phyloP scores from a whole-genome alignment of 208 protist genomes.

The Zelonia costaricensis region DNA sequence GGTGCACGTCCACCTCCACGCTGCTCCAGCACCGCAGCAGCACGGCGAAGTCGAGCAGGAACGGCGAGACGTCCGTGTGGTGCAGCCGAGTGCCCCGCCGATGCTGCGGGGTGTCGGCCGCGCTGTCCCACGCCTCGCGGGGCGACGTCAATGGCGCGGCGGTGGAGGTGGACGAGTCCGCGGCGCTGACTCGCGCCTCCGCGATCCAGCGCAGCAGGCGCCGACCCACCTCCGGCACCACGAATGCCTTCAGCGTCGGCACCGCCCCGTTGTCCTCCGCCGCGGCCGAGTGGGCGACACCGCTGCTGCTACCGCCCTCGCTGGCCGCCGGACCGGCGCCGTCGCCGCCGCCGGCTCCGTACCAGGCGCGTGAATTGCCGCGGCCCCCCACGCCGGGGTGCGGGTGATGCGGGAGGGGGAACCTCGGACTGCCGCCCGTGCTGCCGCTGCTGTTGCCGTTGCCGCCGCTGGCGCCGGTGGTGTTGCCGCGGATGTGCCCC shows the following conservation, averaged over 20 bases:
- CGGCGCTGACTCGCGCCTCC: constrained; percentile 3
- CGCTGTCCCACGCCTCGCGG: background rate
- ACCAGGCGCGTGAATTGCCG: background rate
- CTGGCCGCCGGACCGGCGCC: background rate
- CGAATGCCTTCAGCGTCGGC: constrained; percentile 19
- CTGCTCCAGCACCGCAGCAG: constrained; percentile 26
- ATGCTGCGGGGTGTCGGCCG: background rate
- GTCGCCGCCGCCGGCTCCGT: background rate
- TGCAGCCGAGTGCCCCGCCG: background rate
- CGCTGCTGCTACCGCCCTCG: background rate
- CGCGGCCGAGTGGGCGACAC: background rate
- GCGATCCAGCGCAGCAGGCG: constrained; percentile 24
- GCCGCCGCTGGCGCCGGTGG: background rate
- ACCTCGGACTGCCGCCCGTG: background rate
- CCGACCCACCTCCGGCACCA: constrained; percentile 10
- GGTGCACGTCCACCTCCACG: constrained; percentile 28
- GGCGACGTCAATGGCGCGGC: background rate
- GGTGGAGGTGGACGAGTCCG: background rate
- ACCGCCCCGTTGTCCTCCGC: background rate
- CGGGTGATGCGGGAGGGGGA: background rate
- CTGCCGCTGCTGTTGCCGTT: background rate
- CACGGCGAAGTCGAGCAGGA: constrained; percentile 25
- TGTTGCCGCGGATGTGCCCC: background rate
- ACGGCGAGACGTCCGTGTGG: constrained; percentile 9
- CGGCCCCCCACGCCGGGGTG: background rate